Evolutionary conservation across 164 flowering plant species (phyloP).

Genomic region (Vitis rupestris): DNA sequence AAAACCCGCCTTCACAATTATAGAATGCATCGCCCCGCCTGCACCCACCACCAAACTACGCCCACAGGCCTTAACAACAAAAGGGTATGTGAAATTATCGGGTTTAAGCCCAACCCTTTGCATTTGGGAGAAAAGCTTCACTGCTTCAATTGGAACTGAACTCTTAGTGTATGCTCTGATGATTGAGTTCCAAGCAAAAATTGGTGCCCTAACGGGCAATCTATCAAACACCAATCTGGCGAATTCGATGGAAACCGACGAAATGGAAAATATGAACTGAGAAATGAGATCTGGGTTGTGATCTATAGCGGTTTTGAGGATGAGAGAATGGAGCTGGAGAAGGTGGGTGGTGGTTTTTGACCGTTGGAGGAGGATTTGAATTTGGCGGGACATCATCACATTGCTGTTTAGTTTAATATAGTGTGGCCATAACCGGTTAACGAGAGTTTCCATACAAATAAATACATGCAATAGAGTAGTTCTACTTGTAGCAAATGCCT

Average conservation of each 20-base stretch:
- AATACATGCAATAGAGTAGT: too few relatives aligned
- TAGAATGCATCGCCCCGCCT: slow-evolving; percentile 42
- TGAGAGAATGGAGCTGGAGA: slow-evolving; percentile 34
- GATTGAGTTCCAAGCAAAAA: slow-evolving; percentile 47
- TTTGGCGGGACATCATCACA: slow-evolving; percentile 28
- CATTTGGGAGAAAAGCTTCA: slow-evolving; percentile 32
- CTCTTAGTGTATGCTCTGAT: slow-evolving; percentile 38
- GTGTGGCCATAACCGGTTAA: too few relatives aligned
- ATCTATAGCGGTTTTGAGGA: slow-evolving; percentile 43
- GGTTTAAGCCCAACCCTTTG: slow-evolving; percentile 27
- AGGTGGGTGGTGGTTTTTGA: slow-evolving; percentile 25
- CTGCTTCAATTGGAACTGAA: slow-evolving; percentile 31
- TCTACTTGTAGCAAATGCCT: too few relatives aligned
- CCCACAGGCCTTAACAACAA: slow-evolving; percentile 50
- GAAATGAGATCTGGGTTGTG: slow-evolving; percentile 27
- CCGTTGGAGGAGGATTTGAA: slow-evolving; percentile 25
- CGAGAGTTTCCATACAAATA: too few relatives aligned
- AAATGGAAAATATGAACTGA: slow-evolving; percentile 21
- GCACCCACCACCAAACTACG: slow-evolving; percentile 27
- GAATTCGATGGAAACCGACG: slow-evolving; percentile 26
- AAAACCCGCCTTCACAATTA: slow-evolving; percentile 40
- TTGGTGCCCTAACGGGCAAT: slow-evolving; percentile 31
- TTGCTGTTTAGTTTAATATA: background rate
- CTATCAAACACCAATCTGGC: slow-evolving; percentile 26
- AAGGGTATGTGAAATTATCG: slow-evolving; percentile 52